Evolutionary conservation across 805 yeast species (phyloP), one percentile per base, ranked within the genome.

Genomic region (Scheffersomyces ergatensis): DNA sequence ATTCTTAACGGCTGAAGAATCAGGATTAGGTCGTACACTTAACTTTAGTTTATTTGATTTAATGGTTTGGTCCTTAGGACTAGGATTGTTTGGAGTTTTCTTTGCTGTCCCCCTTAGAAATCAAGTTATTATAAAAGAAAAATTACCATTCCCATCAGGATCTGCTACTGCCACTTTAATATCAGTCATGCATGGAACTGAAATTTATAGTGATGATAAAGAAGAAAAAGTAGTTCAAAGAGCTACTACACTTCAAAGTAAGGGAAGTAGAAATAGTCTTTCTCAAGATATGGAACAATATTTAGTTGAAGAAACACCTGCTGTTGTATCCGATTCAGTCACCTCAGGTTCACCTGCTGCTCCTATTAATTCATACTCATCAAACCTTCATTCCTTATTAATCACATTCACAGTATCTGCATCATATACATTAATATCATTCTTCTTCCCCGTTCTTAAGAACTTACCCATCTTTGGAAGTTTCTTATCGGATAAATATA

Each of bases 81-180:
- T 93, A 40, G 96, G 95, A 0, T 86, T 89, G 44, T 90, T 92
- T 65, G 99, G 99, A 1, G 96, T 92, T 1, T 93, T 92, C 62
- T 89, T 92, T 62, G 97, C 98, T 2, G 80, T 92, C 20, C 92
- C 97, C 1, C 67, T 92, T 37, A 73, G 98, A 47, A 78, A 77
- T 46, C 96, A 89, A 57, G 95, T 90, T 15, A 83, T 92, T 26
- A 78, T 89, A n/a, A 80, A 78, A 51, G 96, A 89, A 53, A 87
- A 87, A 55, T 72, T 93, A 27, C 87, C 90, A 2, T 92, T 92
- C 55, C 99, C 99, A 0, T 86, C 96, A 31, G 99, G 99, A 0
- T 80, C 87, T 47, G 98, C 99, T 2, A 93, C 98, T 0, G 98
- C 97, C 0, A 89, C 96, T 2, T 70, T 92, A 49, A 92, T 92